A percentile compares a stretch with the other conserved stretches of the same genome.
Conservation (phyloP, 805 yeast genomes). For the Zygoascus ofunaensis region DNA sequence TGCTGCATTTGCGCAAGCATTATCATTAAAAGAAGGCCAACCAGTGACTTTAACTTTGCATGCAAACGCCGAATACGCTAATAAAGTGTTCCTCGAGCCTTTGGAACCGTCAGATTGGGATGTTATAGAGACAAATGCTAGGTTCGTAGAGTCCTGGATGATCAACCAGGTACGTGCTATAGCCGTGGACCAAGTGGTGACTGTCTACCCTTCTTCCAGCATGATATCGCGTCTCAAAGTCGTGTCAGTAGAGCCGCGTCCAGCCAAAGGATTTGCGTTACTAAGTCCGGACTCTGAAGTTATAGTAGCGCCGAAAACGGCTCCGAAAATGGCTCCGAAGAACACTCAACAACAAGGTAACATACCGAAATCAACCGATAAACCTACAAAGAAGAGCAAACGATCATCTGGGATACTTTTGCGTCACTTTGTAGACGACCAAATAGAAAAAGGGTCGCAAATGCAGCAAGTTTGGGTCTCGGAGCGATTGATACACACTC, state of each 20-base stretch:
- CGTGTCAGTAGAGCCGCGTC: constrained; percentile 36
- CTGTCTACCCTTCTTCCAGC: constrained; percentile 62
- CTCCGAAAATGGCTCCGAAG: constrained; percentile 6
- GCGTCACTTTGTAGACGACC: background rate
- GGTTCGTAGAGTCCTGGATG: constrained; percentile 60
- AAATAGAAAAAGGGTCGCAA: background rate
- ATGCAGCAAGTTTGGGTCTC: background rate
- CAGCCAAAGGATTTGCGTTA: constrained; percentile 35
- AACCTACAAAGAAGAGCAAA: background rate
- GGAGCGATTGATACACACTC: background rate
- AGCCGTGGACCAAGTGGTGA: constrained; percentile 44
- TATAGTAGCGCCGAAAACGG: constrained; percentile 60
- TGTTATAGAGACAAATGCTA: constrained; percentile 73
- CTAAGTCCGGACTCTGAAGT: constrained; percentile 59
- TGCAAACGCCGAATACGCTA: constrained; percentile 43
- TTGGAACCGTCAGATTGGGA: constrained; percentile 80
- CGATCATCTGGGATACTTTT: background rate
- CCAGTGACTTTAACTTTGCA: constrained; percentile 38
- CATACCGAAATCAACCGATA: background rate
- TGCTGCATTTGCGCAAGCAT: constrained; percentile 48
- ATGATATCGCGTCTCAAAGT: constrained; percentile 51
- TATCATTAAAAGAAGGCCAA: constrained; percentile 39
- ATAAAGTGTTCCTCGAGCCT: constrained; percentile 70
- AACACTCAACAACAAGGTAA: background rate
- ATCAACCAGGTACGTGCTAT: constrained; percentile 77